Evolutionary conservation across 495 filamentous ascomycete genomes (phyloP), one percentile per base, ranked within the genome.

Genomic region (Penicillium chermesinum): DNA sequence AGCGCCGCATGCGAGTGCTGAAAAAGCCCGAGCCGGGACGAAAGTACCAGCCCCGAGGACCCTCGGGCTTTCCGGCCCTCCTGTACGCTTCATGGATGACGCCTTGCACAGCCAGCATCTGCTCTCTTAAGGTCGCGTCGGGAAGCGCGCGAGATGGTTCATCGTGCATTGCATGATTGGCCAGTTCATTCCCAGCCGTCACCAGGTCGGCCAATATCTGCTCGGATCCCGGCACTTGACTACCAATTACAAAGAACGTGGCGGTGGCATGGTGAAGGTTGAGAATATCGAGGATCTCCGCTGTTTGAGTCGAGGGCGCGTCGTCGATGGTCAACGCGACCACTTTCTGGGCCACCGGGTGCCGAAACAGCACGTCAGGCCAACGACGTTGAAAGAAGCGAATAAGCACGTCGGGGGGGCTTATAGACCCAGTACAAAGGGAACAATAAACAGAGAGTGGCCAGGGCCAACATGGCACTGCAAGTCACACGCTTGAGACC

Each of bases 271-370:
- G 64, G 55, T 80, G 55, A 6, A 54, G 65, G 44, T 76, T 64
- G 1, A 95, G 71, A 0, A 85, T 60, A 21, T 77, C 65, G 33
- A 90, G 71, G 33, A 96, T 89, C 27, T 79, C 75, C n/a, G 56
- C 49, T 1, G 90, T 95, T 59, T 87, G 79, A 37, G 76, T 65
- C 1, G 85, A 88, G 2, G 89, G 89, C 15, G 78, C 83, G 67
- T 94, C 89, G 69, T 94, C 89, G 63, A 95, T 85, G 3, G 87
- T 91, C 20, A 95, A 75, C 1, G 87, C 89, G 12, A 93, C 74
- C 6, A 88, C 57, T 48, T 83, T 85, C 41, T 73, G 66, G 20
- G 63, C 46, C 0, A 77, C 71, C 7, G 74, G 66, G 12, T 87
- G 70, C 39, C 82, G 82, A 72, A 80, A 94, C 36, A 94, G 74